Conservation (phyloP, 768 basidiomycete species). For the Mycena pura region DNA sequence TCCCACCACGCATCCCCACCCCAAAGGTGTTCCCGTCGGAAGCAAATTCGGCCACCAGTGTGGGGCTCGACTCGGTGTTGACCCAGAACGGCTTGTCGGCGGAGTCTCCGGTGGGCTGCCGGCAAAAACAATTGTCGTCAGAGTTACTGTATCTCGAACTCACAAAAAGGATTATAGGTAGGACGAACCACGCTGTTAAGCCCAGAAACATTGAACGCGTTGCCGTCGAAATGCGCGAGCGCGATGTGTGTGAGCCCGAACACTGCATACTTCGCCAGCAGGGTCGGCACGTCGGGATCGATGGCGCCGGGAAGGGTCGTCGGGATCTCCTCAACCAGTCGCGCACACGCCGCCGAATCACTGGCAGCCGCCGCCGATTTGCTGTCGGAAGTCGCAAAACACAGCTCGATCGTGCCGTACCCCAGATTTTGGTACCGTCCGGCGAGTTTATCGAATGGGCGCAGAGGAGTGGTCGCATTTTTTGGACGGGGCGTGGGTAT, state of each 20-base stretch:
- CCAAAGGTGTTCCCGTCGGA: constrained; percentile 16
- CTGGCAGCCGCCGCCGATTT: neutral
- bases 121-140: neutral
- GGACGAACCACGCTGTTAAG: constrained; percentile 28
- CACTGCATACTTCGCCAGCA: constrained; percentile 28
- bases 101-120: constrained; percentile 29
- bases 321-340: constrained; percentile 18
- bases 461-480: constrained; percentile 10
- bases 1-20: constrained; percentile 25
- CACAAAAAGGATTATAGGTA: too few relatives aligned
- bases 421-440: constrained; percentile 19
- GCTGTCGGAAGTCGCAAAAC: too few relatives aligned
- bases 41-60: constrained; percentile 27
- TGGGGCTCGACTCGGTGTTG: neutral
- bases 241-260: constrained; percentile 26
- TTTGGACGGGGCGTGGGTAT: constrained; percentile 9
- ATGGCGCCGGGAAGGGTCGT: constrained; percentile 30
- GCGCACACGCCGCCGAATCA: neutral
- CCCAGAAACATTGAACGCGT: constrained; percentile 29
- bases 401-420: constrained; percentile 23
- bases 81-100: constrained; percentile 32
- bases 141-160: neutral
- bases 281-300: constrained; percentile 28
- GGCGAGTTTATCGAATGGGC: constrained; percentile 6
- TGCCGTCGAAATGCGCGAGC: constrained; percentile 32